phyloP scores from a whole-genome alignment of 768 basidiomycete species.

The Boletus coccyginus region DNA sequence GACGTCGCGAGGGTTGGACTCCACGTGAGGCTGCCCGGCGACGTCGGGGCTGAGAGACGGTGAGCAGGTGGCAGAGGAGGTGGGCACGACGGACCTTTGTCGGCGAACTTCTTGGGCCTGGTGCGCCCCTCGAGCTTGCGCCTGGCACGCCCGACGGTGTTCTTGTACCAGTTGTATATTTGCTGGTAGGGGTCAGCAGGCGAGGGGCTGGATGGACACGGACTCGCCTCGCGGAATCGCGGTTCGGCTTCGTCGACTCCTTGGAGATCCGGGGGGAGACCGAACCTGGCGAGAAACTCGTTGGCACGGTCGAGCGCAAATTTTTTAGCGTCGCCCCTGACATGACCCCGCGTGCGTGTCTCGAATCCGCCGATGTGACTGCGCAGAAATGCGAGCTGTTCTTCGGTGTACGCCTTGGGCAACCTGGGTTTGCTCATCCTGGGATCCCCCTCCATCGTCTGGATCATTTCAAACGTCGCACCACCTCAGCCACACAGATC shows the following conservation, averaged over 20 bases:
- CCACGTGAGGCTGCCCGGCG: constrained; percentile 34
- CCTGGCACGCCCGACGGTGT: constrained; percentile 59
- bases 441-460: constrained; percentile 49
- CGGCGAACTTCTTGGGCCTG: constrained; percentile 47
- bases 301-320: constrained; percentile 61
- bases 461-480: constrained; percentile 3
- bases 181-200: constrained; percentile 36
- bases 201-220: not conserved
- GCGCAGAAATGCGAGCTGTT: constrained; percentile 57
- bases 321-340: constrained; percentile 68
- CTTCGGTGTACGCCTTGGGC: constrained; percentile 63
- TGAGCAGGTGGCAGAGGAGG: not conserved
- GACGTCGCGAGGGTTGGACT: constrained; percentile 37
- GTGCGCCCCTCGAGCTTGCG: constrained; percentile 56
- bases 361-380: constrained; percentile 56
- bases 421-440: constrained; percentile 64
- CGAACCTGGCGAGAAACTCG: constrained; percentile 59
- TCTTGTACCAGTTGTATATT: constrained; percentile 76
- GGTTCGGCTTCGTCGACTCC: constrained; percentile 56
- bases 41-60: constrained; percentile 9
- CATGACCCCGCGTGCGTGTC: constrained; percentile 53
- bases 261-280: constrained; percentile 53
- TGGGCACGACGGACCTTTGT: constrained; percentile 40
- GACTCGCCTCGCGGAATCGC: constrained; percentile 56
- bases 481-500: constrained; percentile 22